A percentile compares a stretch with the other conserved stretches of the same genome.
Conservation (phyloP, 176 grass and related monocot species). For the Stipa capillata region DNA sequence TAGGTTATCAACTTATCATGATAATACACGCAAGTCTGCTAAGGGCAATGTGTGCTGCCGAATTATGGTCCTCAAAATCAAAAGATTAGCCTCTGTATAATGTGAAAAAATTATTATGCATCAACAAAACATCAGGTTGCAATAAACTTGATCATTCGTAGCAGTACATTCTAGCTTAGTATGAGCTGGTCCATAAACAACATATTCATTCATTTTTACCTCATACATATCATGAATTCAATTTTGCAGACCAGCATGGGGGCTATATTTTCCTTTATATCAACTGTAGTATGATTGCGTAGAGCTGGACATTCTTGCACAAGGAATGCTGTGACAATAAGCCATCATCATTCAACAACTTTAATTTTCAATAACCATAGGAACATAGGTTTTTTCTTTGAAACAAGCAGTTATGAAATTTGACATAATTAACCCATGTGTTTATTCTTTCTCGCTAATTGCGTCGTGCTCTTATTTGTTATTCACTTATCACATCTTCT, state of each 20-base stretch:
- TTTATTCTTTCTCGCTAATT: not conserved
- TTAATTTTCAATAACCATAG: not conserved
- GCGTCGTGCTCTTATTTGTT: not conserved
- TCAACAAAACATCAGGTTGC: not conserved
- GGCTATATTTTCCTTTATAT: conserved; percentile 9
- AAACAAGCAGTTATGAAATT: not conserved
- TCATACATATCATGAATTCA: not conserved
- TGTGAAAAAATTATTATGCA: conserved; percentile 1
- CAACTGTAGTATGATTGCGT: not conserved
- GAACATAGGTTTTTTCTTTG: not conserved
- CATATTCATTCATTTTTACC: not conserved
- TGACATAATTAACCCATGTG: not conserved
- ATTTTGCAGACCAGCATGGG: not conserved
- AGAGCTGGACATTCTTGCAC: not conserved
- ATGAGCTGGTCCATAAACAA: not conserved
- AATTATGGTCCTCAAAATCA: not conserved
- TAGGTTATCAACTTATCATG: not conserved
- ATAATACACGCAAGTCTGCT: not conserved
- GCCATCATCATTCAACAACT: not conserved
- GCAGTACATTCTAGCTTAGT: not conserved
- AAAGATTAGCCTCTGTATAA: not conserved
- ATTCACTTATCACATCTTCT: conserved; percentile 10
- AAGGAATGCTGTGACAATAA: not conserved
- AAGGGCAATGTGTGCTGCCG: not conserved
- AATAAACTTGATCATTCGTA: not conserved